Evolutionary conservation across 2,329 filamentous ascomycete genomes (phyloP).

Genomic region (Fusarium solani-melongenae): DNA sequence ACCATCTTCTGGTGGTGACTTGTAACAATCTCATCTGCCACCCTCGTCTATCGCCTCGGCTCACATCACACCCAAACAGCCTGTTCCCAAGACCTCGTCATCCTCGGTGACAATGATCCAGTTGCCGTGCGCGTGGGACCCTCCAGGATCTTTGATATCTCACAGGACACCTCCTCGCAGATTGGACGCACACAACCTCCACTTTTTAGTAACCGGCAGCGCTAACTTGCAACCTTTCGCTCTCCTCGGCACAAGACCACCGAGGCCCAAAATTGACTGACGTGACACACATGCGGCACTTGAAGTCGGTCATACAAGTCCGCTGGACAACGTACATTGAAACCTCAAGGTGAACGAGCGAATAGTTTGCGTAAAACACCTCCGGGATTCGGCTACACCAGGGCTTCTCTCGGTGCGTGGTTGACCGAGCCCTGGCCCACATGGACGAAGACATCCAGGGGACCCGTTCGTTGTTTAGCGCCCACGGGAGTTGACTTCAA

Average conservation of each 20-base stretch:
- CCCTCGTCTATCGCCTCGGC: not conserved
- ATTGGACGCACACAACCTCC: slow-evolving; percentile 10
- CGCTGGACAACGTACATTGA: slow-evolving; percentile 5
- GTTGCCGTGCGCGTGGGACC: slow-evolving; percentile 8
- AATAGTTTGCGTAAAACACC: slow-evolving; percentile 19
- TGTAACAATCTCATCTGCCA: not conserved
- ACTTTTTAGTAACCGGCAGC: slow-evolving; percentile 33
- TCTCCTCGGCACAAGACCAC: slow-evolving; percentile 39
- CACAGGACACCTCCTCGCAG: slow-evolving; percentile 7
- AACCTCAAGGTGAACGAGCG: slow-evolving; percentile 30
- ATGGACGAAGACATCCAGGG: slow-evolving; percentile 25
- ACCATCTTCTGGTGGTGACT: not conserved
- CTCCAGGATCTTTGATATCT: slow-evolving; percentile 2
- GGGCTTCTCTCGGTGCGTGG: slow-evolving; percentile 9
- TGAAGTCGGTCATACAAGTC: slow-evolving; percentile 29
- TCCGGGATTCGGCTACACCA: slow-evolving; percentile 39
- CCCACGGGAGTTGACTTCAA: not conserved
- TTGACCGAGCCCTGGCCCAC: slow-evolving; percentile 30
- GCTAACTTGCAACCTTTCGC: slow-evolving; percentile 19
- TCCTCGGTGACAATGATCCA: slow-evolving; percentile 34
- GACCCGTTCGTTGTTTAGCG: not conserved
- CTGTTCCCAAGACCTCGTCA: slow-evolving; percentile 32
- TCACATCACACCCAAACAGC: slow-evolving; percentile 6
- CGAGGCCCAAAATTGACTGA: slow-evolving; percentile 14
- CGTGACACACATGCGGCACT: not conserved